Evolutionary conservation across 805 yeast species (phyloP).

Genomic region (Sugiyamaella valdiviana): DNA sequence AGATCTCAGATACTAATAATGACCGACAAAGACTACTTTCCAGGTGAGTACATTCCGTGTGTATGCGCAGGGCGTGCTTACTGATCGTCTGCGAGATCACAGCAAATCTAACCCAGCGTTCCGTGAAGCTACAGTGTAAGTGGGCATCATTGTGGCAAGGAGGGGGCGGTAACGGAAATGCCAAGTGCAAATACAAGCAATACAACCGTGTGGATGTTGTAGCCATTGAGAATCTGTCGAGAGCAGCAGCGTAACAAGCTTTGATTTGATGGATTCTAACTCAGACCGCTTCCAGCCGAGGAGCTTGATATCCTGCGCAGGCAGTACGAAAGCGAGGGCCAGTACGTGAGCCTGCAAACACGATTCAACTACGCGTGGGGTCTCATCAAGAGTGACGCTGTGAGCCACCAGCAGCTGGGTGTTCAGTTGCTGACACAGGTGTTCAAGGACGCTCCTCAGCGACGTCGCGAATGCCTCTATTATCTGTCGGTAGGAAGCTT

Average conservation of each 20-base stretch:
- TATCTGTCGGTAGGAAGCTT: slow-evolving; percentile 83
- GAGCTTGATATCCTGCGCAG: slow-evolving; percentile 70
- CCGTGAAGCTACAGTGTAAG: background rate
- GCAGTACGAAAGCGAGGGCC: slow-evolving; percentile 77
- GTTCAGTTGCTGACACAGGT: slow-evolving; percentile 54
- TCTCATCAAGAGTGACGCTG: slow-evolving; percentile 61
- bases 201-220: background rate
- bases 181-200: background rate
- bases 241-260: too few relatives aligned
- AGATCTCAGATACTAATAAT: background rate
- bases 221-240: too few relatives aligned
- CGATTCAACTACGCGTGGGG: slow-evolving; percentile 97
- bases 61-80: too few relatives aligned
- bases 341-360: slow-evolving; percentile 73
- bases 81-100: too few relatives aligned
- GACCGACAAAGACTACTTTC: slow-evolving; percentile 8
- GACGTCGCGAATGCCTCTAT: slow-evolving; percentile 85
- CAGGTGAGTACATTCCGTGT: slow-evolving; percentile 10
- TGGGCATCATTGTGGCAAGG: background rate
- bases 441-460: slow-evolving; percentile 69
- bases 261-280: too few relatives aligned
- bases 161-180: background rate
- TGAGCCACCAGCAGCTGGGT: slow-evolving; percentile 69
- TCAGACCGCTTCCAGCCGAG: slow-evolving; percentile 54
- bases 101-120: background rate